Evolutionary conservation across 805 yeast genomes (phyloP), one percentile per base, ranked within the genome.

Genomic region (Kuraishia piskuri): DNA sequence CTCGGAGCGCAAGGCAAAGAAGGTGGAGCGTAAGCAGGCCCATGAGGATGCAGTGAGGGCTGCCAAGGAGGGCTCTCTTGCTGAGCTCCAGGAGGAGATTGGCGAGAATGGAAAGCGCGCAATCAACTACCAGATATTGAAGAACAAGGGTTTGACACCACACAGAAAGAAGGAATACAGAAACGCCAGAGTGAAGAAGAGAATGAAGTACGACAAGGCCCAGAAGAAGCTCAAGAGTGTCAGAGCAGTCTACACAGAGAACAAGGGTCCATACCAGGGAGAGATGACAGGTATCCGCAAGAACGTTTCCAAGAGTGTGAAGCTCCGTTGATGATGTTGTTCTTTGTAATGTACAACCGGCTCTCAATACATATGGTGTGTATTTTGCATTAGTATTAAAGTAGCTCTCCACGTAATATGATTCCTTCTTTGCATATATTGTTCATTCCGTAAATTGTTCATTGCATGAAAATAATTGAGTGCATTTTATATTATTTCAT

Each of bases 241-340:
- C 58, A 86, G 96, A 69, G 89, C 88, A 53, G 97, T 90, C n/a
- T 90, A 86, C 76, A 79, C 84, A 61, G 76, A 76, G 50, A 88
- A 81, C 51, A 75, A 80, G 57, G 87, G 90, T 58, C 84, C 96
- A 1, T 94, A 94, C 68, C 85, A 79, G 58, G 99, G 99, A 71
- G 99, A 94, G 69, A 79, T 82, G 74, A 90, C 97, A 20, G 99
- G 99, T 88, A 94, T 94, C 67, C 90, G 90, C 77, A 92, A 94
- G 81, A 90, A 90, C 59, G 67, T 92, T 52, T 78, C 96, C n/a
- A 86, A 89, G 69, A 85, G 96, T 63, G 90, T 89, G 64, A 88
- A 86, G 68, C 84, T 90, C 70, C 40, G 40, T 31, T 31, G 17
- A 31, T 31, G 4, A 7, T 31, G 17, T 31, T 12, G 9, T 31